Evolutionary conservation across 2,329 filamentous ascomycete species (phyloP), one percentile per base, ranked within the genome.

Genomic region (Colletotrichum sp.): DNA sequence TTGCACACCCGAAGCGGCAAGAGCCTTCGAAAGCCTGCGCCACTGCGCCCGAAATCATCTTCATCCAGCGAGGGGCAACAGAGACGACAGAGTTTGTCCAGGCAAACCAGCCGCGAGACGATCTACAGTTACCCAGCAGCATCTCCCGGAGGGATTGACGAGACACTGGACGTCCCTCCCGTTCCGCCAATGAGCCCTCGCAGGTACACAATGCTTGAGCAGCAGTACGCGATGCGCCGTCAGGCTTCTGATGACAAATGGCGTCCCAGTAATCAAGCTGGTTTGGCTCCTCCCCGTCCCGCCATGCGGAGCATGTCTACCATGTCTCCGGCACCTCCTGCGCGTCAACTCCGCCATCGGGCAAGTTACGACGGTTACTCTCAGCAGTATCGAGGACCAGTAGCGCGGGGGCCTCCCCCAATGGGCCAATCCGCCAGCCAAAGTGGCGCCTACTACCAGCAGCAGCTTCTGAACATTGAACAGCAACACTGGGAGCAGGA

Each of bases 1-100:
- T 84, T 88, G 81, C 82, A 82, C n/a, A 87, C 84, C 6, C 83
- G 85, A 30, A 85, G 83, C 34, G 81, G 77, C 15, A 13, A 83
- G 79, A 61, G 82, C 80, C 21, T 86, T 83, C 68, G 68, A 8
- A 75, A 70, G 5, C 83, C 84, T 15, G 78, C 83, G 10, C 83
- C 84, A 15, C 77, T 84, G 13, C 84, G 86, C 30, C 79, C 85
- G 7, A 82, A 83, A 48, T 84, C 84, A 15, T 85, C 83, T 4
- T 82, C 84, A 4, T 80, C 83, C 16, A 78, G 72, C 52, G 75
- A 78, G 60, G 52, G 16, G 16, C 61, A 57, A 10, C 52, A 12
- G 63, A 66, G 24, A 68, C 78, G 74, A 26, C 74, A 78, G 55
- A 72, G 69, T 8, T 36, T 79, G 12, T 77, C 78, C 9, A 71